phyloP scores from a whole-genome alignment of 495 filamentous ascomycete genomes.

The Penicillium goetzii region DNA sequence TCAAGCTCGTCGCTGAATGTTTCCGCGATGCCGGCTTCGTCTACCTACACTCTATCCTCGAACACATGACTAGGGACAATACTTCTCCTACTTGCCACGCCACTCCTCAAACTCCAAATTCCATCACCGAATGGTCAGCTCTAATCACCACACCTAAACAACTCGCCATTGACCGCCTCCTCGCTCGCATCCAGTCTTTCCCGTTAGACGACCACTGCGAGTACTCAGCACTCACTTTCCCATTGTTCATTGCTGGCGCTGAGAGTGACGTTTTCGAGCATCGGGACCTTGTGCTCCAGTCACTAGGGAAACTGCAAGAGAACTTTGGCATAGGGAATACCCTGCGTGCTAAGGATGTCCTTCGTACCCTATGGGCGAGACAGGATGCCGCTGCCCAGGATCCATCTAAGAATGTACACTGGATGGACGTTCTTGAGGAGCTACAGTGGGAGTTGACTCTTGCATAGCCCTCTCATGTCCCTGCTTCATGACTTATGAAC shows the following conservation, averaged over 20 bases:
- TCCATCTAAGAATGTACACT: slow-evolving; percentile 31
- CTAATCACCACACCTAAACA: slow-evolving; percentile 38
- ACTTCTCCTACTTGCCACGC: not conserved
- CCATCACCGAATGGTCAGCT: slow-evolving; percentile 12
- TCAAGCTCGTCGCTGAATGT: slow-evolving; percentile 49
- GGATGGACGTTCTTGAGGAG: slow-evolving; percentile 47
- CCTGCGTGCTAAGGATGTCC: slow-evolving; percentile 44
- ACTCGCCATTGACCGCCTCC: slow-evolving; percentile 35
- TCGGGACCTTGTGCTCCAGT: slow-evolving; percentile 34
- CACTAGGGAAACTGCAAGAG: slow-evolving; percentile 36
- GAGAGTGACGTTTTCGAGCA: slow-evolving; percentile 35
- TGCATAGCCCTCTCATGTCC: slow-evolving; percentile 24
- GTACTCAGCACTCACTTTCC: slow-evolving; percentile 50
- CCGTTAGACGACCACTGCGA: slow-evolving; percentile 46
- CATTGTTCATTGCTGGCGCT: slow-evolving; percentile 47
- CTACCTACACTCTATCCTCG: slow-evolving; percentile 47
- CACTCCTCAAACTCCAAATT: not conserved
- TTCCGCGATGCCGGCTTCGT: slow-evolving; percentile 50
- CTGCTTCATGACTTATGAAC: not conserved
- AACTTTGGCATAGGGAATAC: slow-evolving; percentile 53
- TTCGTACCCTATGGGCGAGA: slow-evolving; percentile 40
- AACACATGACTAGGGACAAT: slow-evolving; percentile 34
- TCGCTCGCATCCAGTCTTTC: slow-evolving; percentile 33
- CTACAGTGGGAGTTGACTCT: slow-evolving; percentile 49
- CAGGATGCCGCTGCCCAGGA: slow-evolving; percentile 20